Percentiles rank a stretch among this genome's conserved stretches.
phyloP scores from a whole-genome alignment of 371 early-diverging fungal species.

The Entomophthora muscae region DNA sequence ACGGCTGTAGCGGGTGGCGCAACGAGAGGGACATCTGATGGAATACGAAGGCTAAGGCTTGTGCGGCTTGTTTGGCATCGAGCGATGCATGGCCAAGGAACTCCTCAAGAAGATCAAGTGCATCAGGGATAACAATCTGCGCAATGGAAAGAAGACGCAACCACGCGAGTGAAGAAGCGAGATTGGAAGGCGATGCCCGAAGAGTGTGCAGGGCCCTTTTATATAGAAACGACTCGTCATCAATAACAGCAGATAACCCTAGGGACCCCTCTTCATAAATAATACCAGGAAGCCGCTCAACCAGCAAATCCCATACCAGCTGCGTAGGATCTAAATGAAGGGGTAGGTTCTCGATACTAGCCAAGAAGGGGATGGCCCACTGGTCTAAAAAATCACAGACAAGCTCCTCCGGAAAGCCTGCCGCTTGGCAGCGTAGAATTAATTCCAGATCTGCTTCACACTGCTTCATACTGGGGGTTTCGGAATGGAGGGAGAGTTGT shows the following conservation, averaged over 20 bases:
- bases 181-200: not conserved
- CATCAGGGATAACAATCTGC: not conserved
- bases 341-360: not conserved
- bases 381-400: not conserved
- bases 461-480: not conserved
- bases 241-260: not conserved
- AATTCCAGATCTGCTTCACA: not conserved
- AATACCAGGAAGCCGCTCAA: not conserved
- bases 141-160: not conserved
- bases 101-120: not conserved
- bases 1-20: not conserved
- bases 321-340: not conserved
- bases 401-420: not conserved
- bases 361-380: not conserved
- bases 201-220: not conserved
- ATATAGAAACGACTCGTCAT: not conserved
- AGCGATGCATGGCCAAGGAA: not conserved
- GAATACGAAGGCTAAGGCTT: not conserved
- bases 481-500: not conserved
- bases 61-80: not conserved
- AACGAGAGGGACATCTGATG: not conserved
- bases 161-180: not conserved
- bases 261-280: not conserved
- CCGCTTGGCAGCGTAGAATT: not conserved
- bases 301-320: not conserved